Conservation (phyloP, 2,329 filamentous ascomycete genomes). For the Calonectria montana region DNA sequence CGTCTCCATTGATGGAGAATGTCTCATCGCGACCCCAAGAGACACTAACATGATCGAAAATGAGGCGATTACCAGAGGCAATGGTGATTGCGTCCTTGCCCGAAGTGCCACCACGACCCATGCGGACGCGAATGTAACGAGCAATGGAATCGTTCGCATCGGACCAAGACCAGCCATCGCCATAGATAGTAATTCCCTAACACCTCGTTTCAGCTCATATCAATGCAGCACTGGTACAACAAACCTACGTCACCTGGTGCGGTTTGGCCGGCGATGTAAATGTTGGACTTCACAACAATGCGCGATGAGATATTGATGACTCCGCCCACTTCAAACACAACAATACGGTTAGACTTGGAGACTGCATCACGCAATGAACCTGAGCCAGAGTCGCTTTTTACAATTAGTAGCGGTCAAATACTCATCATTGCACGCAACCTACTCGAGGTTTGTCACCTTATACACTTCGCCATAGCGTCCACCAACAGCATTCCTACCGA, state of each 20-base stretch:
- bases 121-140: conserved; percentile 66
- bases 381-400: conserved; percentile 47
- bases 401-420: too few species aligned
- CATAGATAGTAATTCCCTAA: conserved; percentile 61
- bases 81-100: conserved; percentile 67
- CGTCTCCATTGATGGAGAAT: conserved; percentile 61
- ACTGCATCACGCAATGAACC: conserved; percentile 51
- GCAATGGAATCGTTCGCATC: conserved; percentile 65
- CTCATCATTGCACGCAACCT: conserved; percentile 17
- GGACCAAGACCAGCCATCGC: conserved; percentile 64
- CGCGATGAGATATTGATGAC: conserved; percentile 58
- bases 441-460: conserved; percentile 51
- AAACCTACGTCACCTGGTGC: conserved; percentile 57
- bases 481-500: conserved; percentile 41
- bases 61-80: conserved; percentile 63
- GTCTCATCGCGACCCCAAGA: conserved; percentile 68
- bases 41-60: conserved; percentile 66
- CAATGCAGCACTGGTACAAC: background rate
- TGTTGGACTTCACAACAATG: conserved; percentile 56
- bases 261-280: conserved; percentile 61
- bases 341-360: conserved; percentile 55
- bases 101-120: conserved; percentile 61
- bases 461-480: conserved; percentile 50
- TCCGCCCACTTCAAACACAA: conserved; percentile 61
- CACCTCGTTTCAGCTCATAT: background rate